phyloP scores from a whole-genome alignment of 2,329 filamentous ascomycete genomes.

The Aspergillus sojae region DNA sequence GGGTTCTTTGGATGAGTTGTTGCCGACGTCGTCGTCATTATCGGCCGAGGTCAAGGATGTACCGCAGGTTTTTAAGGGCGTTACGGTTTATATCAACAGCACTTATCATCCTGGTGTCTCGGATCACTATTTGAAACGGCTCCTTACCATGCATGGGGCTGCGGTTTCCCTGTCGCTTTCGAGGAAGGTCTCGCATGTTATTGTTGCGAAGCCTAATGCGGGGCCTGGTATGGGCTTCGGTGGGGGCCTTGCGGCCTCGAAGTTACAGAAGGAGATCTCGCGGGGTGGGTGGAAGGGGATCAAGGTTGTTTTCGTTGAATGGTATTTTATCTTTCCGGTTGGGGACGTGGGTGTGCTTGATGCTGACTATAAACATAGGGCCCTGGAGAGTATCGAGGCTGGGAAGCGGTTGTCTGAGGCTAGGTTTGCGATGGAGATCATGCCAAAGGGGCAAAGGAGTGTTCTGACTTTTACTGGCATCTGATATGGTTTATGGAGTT shows the following conservation, averaged over 20 bases:
- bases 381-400: constrained; percentile 78
- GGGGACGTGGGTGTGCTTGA: neutral
- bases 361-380: constrained; percentile 54
- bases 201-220: constrained; percentile 66
- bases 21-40: neutral
- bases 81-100: constrained; percentile 84
- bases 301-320: constrained; percentile 80
- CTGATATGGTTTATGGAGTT: constrained; percentile 4
- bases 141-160: constrained; percentile 75
- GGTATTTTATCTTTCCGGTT: constrained; percentile 51
- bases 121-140: constrained; percentile 80
- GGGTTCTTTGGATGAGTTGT: neutral
- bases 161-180: constrained; percentile 70
- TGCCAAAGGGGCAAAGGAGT: constrained; percentile 64
- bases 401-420: constrained; percentile 75
- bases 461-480: constrained; percentile 55
- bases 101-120: constrained; percentile 79
- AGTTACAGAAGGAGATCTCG: constrained; percentile 79
- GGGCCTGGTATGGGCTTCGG: constrained; percentile 60
- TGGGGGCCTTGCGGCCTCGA: constrained; percentile 74
- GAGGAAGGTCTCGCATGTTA: constrained; percentile 81
- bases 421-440: constrained; percentile 68
- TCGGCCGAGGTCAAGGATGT: neutral
- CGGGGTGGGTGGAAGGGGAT: constrained; percentile 68
- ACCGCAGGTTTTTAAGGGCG: constrained; percentile 66